Evolutionary conservation across 2,329 filamentous ascomycete genomes (phyloP), one percentile per base, ranked within the genome.

Genomic region (Cyphellophora europaea): DNA sequence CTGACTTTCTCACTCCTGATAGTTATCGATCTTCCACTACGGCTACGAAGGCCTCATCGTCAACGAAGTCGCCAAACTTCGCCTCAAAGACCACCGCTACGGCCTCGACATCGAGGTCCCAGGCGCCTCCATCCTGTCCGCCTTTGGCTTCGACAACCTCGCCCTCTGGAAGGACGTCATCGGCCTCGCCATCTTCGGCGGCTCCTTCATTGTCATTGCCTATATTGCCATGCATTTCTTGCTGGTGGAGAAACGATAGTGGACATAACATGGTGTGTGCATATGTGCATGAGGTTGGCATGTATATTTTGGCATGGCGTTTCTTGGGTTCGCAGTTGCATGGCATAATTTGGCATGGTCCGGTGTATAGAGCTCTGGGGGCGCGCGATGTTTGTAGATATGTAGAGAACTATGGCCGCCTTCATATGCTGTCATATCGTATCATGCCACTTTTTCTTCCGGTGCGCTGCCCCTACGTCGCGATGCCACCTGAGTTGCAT

Each of bases 1-100:
- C 11, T 41, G 30, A 25, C 53, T 65, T 49, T n/a, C n/a, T 60
- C 37, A 19, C 35, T 19, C 12, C 4, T 8, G 35, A 17, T 48
- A 81, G 62, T 65, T 98, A 6, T 95, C 88, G 2, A 98, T 98
- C 44, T 98, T 98, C 72, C 91, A 98, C 57, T 98, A 93, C 54
- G 89, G 82, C 4, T 96, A 96, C 50, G 91, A 98, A 66, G 83
- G 85, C 2, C 72, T 98, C 11, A 93, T 96, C 44, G 91, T 98
- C 49, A 98, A 96, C 54, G 91, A 98, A 63, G 93, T 95, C 30
- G 79, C 86, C 16, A 85, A 86, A 51, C 68, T 98, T 28, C 89
- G 83, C 0, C 72, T 98, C 16, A 76, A 93, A 27, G 91, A 98
- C 57, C 81, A 91, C 59, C 93, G 96, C 61, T 95, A 94, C 46